Evolutionary conservation across 106 monocot genomes (phyloP), one percentile per base, ranked within the genome.

Genomic region (Amphibolis antarctica): DNA sequence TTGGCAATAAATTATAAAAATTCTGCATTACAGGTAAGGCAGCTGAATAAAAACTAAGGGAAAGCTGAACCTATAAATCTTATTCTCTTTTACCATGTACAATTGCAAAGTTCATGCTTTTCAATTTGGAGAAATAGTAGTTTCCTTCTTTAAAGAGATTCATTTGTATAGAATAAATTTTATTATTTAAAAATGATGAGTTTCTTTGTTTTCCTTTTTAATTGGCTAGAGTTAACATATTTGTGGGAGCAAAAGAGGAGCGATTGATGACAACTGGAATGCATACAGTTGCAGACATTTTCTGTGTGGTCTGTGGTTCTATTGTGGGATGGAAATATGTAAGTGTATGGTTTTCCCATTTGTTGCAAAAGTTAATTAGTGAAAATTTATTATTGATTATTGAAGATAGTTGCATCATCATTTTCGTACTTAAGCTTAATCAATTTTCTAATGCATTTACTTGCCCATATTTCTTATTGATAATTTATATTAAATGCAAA

Each of bases 311-410:
- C 24, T 89, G 88, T 72, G 88, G 88, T 1, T 79, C 84, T 13
- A 84, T 81, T 66, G 79, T 89, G 42, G 88, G 88, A 53, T 89
- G 88, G 88, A 89, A 85, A 85, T 89, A 89, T 67, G 84, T 88
- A 74, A 69, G 87, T 28, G 19, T 12, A 22, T 24, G 12, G 13
- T n/a, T n/a, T n/a, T n/a, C n/a, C n/a, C n/a, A n/a, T n/a, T n/a
- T n/a, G n/a, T n/a, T n/a, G n/a, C n/a, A n/a, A n/a, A n/a, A n/a
- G n/a, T n/a, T n/a, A n/a, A n/a, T n/a, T n/a, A n/a, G n/a, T n/a
- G n/a, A n/a, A n/a, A n/a, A n/a, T n/a, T n/a, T n/a, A n/a, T n/a
- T n/a, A n/a, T n/a, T n/a, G n/a, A n/a, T n/a, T n/a, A n/a, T n/a
- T n/a, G n/a, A n/a, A n/a, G n/a, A n/a, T n/a, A n/a, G n/a, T n/a